Conservation (phyloP, 176 grass and related monocot species). For the Avena eriantha region DNA sequence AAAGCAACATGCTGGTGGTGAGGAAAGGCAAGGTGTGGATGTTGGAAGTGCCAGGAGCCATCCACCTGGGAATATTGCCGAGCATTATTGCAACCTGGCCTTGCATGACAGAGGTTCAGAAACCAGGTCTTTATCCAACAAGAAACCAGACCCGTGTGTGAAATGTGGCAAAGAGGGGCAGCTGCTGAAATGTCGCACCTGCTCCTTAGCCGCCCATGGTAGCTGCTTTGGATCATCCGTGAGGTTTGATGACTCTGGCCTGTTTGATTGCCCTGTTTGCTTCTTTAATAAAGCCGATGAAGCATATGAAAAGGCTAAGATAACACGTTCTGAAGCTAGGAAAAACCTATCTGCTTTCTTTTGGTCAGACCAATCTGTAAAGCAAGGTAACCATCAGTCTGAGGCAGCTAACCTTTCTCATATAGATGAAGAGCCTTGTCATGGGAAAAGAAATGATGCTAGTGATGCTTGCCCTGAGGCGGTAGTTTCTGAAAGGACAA, state of each 20-base stretch:
- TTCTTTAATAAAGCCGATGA: conserved; percentile 37
- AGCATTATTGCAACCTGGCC: too few species aligned
- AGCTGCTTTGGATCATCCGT: conserved; percentile 35
- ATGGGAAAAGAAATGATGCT: too few species aligned
- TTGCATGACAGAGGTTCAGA: too few species aligned
- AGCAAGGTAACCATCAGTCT: conserved; percentile 16
- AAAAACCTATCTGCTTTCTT: conserved; percentile 34
- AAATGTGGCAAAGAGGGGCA: conserved; percentile 54
- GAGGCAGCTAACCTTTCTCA: background rate
- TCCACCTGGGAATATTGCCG: too few species aligned
- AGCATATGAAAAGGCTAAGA: conserved; percentile 40
- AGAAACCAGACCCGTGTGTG: conserved; percentile 46
- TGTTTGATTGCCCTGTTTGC: conserved; percentile 58
- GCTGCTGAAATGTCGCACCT: conserved; percentile 48
- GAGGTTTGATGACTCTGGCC: conserved; percentile 14
- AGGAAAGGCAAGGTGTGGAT: too few species aligned
- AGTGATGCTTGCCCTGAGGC: too few species aligned
- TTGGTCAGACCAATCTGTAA: background rate
- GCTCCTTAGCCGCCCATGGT: conserved; percentile 37
- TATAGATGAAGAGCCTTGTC: too few species aligned
- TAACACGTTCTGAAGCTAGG: conserved; percentile 37
- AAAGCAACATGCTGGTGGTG: too few species aligned
- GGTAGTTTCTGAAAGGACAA: too few species aligned
- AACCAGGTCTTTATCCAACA: too few species aligned
- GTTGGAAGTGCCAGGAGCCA: too few species aligned